Conservation (phyloP, 192 early-diverging fungal genomes). For the Linnemannia zychae region DNA sequence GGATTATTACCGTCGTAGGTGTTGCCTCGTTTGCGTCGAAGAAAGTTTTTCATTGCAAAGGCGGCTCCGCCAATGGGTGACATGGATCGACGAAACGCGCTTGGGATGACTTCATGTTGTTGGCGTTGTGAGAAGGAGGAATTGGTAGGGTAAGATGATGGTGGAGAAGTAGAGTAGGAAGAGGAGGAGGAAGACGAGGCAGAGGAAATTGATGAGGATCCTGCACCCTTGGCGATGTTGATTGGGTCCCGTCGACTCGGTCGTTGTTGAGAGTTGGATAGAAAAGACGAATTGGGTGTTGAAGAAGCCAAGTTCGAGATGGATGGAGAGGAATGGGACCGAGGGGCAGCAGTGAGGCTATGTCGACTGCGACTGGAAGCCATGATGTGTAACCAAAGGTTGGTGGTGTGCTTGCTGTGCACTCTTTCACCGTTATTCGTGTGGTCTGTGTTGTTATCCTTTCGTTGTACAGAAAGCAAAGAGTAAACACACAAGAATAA, state of each 20-base stretch:
- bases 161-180: neutral
- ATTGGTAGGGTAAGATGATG: neutral
- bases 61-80: constrained; percentile 29
- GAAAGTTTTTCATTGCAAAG: constrained; percentile 28
- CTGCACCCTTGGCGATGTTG: neutral
- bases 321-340: neutral
- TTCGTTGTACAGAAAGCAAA: too few species aligned
- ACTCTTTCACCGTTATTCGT: neutral
- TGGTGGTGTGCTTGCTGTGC: neutral
- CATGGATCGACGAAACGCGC: constrained; percentile 22
- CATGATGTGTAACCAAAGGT: neutral
- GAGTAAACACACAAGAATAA: too few species aligned
- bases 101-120: neutral
- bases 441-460: too few species aligned
- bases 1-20: neutral
- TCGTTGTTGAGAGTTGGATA: neutral
- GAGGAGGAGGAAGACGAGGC: neutral
- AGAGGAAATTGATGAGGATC: neutral
- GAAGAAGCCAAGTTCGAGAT: neutral
- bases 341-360: neutral
- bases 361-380: neutral
- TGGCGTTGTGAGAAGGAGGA: neutral
- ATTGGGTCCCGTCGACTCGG: neutral
- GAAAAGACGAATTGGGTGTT: neutral
- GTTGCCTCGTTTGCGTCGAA: constrained; percentile 11